These are phyloP conservation scores for Blumeria hordei DNA, from an alignment of 2,329 filamentous ascomycete species.

Conservation along the genomic window DNA sequence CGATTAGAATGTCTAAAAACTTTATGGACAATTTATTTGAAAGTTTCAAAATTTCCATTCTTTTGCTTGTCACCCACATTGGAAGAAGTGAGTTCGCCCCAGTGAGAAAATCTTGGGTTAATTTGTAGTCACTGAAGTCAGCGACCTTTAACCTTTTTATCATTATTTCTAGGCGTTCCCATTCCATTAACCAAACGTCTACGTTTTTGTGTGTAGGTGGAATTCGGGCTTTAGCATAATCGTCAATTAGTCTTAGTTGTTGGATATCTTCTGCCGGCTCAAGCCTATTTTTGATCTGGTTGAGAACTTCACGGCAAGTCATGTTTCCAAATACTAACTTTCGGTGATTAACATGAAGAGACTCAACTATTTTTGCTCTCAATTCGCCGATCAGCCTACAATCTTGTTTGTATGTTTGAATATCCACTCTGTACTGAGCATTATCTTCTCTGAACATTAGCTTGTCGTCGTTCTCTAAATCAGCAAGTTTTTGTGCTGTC, in stretches of 20 bases:
- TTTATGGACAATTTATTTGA: not conserved
- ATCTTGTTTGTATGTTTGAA: not conserved
- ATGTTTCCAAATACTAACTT: not conserved
- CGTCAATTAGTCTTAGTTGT: not conserved
- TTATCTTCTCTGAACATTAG: not conserved
- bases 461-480: not conserved
- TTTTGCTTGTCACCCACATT: constrained; percentile 1
- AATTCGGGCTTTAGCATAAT: not conserved
- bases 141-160: not conserved
- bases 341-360: not conserved
- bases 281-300: not conserved
- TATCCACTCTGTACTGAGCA: not conserved
- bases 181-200: not conserved
- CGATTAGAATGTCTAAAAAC: not conserved
- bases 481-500: not conserved
- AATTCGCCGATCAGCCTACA: not conserved
- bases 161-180: not conserved
- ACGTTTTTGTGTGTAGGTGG: not conserved
- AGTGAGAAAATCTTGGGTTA: not conserved
- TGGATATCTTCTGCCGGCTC: not conserved
- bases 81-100: not conserved
- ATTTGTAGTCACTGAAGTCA: not conserved
- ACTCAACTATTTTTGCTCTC: not conserved
- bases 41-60: not conserved
- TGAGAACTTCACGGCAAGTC: not conserved